These are phyloP conservation scores for Yamadazyma songkhlaensis DNA, from an alignment of 1,139 yeast species.

Conservation along the genomic window DNA sequence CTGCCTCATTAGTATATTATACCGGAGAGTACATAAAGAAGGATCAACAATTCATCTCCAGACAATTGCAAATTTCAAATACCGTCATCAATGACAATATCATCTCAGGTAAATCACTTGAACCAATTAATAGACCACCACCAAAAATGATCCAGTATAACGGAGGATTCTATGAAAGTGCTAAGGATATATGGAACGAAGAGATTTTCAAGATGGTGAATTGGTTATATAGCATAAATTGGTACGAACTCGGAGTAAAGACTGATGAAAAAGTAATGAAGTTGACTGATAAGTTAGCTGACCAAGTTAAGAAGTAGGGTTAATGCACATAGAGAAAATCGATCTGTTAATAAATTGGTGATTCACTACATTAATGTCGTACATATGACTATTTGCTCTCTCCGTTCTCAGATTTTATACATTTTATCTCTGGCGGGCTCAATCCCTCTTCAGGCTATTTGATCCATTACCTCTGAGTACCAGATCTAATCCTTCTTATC, in stretches of 20 bases:
- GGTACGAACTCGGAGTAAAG: constrained; percentile 43
- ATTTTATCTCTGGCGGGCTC: no score
- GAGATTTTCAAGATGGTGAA: constrained; percentile 67
- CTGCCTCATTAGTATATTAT: constrained; percentile 63
- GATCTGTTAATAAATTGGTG: no score
- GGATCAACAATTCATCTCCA: constrained; percentile 46
- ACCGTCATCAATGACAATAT: constrained; percentile 50
- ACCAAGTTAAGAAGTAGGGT: constrained; percentile 12
- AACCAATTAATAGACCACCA: constrained; percentile 29
- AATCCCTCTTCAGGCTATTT: no score
- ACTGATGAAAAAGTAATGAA: constrained; percentile 33
- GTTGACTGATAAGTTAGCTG: constrained; percentile 24
- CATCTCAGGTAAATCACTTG: constrained; percentile 36
- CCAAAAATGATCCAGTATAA: constrained; percentile 31
- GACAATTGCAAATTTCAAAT: constrained; percentile 47
- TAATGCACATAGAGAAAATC: background rate
- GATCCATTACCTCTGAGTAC: no score
- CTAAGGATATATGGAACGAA: constrained; percentile 80
- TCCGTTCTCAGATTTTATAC: no score
- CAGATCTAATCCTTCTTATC: constrained; percentile 11
- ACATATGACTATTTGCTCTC: no score
- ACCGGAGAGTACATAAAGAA: constrained; percentile 58
- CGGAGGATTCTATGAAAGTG: constrained; percentile 51
- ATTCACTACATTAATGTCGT: no score
- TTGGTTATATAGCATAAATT: constrained; percentile 58